Evolutionary conservation across 495 filamentous ascomycete species (phyloP).

Genomic region (Sphaerosporella brunnea): DNA sequence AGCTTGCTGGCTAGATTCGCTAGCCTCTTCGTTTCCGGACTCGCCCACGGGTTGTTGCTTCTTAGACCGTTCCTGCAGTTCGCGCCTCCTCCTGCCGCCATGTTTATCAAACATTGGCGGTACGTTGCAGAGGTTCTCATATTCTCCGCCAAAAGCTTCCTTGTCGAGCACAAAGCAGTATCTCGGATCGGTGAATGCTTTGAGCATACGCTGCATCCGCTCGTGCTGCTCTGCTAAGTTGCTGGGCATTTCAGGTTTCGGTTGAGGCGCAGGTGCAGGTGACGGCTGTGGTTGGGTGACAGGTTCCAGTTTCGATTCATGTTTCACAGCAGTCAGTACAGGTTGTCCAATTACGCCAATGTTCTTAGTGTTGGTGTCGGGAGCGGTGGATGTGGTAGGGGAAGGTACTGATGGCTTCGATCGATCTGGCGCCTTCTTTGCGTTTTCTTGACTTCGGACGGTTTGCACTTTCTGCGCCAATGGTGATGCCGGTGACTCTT

Average conservation of each 20-base stretch:
- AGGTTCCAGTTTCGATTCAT: not conserved
- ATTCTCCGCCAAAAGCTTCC: constrained; percentile 33
- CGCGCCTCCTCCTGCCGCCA: constrained; percentile 56
- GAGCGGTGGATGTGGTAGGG: constrained; percentile 5
- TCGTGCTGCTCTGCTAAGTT: constrained; percentile 24
- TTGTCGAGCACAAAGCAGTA: constrained; percentile 45
- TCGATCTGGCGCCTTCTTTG: constrained; percentile 11
- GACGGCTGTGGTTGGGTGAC: constrained; percentile 10
- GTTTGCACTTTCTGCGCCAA: constrained; percentile 15
- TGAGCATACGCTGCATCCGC: constrained; percentile 34
- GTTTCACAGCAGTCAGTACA: constrained; percentile 4
- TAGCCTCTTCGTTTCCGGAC: not conserved
- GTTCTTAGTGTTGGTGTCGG: constrained; percentile 7
- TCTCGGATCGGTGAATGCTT: constrained; percentile 37
- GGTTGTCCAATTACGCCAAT: constrained; percentile 4
- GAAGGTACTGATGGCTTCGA: constrained; percentile 13
- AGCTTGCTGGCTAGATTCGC: not conserved
- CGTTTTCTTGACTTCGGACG: constrained; percentile 18
- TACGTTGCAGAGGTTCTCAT: constrained; percentile 40
- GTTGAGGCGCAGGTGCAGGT: constrained; percentile 12
- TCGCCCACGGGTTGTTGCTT: constrained; percentile 19
- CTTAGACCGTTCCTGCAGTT: constrained; percentile 47
- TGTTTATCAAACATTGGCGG: constrained; percentile 67
- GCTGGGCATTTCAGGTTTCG: constrained; percentile 13
- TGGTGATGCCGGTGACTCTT: constrained; percentile 29